Conservation (phyloP, 495 filamentous ascomycete species). For the Penicillium daleae region DNA sequence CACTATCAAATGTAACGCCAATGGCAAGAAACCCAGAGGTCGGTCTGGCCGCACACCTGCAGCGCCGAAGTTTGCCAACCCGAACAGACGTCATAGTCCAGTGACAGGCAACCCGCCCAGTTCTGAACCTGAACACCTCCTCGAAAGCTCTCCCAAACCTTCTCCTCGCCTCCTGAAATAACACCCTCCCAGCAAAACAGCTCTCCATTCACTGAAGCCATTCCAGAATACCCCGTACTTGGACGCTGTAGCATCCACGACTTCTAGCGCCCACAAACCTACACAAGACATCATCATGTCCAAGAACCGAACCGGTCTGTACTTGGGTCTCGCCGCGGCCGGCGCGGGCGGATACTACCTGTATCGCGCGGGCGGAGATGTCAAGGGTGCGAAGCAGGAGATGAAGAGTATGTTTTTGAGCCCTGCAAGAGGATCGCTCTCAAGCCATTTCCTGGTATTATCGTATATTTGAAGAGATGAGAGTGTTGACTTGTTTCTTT, state of each 20-base stretch:
- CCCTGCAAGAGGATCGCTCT: not conserved
- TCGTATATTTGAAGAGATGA: too few species aligned
- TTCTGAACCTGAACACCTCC: not conserved
- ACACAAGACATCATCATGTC: slow-evolving; percentile 38
- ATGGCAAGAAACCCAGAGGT: not conserved
- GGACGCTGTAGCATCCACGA: not conserved
- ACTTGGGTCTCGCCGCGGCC: slow-evolving; percentile 64
- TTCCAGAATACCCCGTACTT: not conserved
- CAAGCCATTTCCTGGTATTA: not conserved
- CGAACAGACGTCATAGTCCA: slow-evolving; percentile 29
- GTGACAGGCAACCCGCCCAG: slow-evolving; percentile 9
- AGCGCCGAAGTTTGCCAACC: slow-evolving; percentile 3
- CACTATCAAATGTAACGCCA: not conserved
- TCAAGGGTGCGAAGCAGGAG: slow-evolving; percentile 79
- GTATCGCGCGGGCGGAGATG: slow-evolving; percentile 81
- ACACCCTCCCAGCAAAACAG: too few species aligned
- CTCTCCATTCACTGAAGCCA: not conserved
- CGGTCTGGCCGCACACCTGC: not conserved
- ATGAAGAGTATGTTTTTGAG: slow-evolving; percentile 65
- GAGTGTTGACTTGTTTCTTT: not conserved
- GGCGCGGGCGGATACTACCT: slow-evolving; percentile 86
- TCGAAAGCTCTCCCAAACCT: not conserved
- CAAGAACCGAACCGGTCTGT: slow-evolving; percentile 57
- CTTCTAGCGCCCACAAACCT: not conserved
- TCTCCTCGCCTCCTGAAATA: slow-evolving; percentile 14